phyloP scores from a whole-genome alignment of 2,329 filamentous ascomycete species.

The Penicillium sp. region DNA sequence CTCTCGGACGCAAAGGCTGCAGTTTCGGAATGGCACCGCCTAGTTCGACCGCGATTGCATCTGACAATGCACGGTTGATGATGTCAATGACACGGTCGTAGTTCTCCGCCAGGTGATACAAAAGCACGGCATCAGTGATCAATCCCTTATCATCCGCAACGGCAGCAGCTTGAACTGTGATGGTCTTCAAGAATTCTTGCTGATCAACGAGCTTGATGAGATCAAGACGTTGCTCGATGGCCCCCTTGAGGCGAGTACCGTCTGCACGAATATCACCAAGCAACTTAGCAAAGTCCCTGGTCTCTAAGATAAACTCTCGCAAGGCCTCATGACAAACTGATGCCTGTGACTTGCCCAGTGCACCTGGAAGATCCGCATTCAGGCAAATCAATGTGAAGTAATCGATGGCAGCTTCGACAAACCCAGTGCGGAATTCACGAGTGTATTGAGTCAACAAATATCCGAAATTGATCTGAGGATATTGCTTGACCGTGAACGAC shows the following conservation, averaged over 20 bases:
- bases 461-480: conserved; percentile 86
- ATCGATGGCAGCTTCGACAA: conserved; percentile 85
- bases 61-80: conserved; percentile 83
- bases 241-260: conserved; percentile 76
- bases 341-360: conserved; percentile 71
- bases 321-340: conserved; percentile 87
- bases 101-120: conserved; percentile 92
- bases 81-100: conserved; percentile 92
- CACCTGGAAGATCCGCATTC: conserved; percentile 74
- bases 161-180: conserved; percentile 86
- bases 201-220: conserved; percentile 77
- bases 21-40: conserved; percentile 75
- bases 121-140: conserved; percentile 85
- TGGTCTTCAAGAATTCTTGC: conserved; percentile 81
- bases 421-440: conserved; percentile 85
- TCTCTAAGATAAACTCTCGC: conserved; percentile 92
- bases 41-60: conserved; percentile 81
- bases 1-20: conserved; percentile 73
- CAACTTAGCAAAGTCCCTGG: conserved; percentile 87
- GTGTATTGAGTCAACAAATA: conserved; percentile 94
- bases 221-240: conserved; percentile 78
- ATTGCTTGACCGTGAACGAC: conserved; percentile 51
- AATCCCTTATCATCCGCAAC: conserved; percentile 93
- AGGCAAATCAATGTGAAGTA: conserved; percentile 90
- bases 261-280: conserved; percentile 87